Conservation (phyloP, 1,139 yeast genomes). For the Sugiyamaella novakii region DNA sequence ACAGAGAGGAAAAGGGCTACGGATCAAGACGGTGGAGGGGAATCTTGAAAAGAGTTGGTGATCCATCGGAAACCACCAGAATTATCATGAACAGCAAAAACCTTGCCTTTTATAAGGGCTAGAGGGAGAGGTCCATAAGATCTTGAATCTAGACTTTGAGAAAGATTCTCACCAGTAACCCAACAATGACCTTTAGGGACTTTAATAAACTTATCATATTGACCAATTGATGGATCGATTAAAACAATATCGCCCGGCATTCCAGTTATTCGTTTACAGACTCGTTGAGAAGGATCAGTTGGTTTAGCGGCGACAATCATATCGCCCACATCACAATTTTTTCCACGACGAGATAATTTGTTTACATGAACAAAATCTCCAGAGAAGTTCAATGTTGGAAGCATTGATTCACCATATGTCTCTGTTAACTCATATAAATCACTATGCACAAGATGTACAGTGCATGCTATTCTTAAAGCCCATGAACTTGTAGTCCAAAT, state of each 20-base stretch:
- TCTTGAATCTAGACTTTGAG: slow-evolving; percentile 88
- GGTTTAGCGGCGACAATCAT: slow-evolving; percentile 88
- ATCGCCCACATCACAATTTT: slow-evolving; percentile 74
- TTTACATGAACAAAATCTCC: slow-evolving; percentile 82
- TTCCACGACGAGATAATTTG: slow-evolving; percentile 61
- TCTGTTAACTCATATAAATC: slow-evolving; percentile 75
- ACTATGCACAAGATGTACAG: slow-evolving; percentile 66
- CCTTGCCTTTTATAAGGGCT: slow-evolving; percentile 85
- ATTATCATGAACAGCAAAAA: slow-evolving; percentile 56
- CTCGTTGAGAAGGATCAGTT: slow-evolving; percentile 80
- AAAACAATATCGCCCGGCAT: slow-evolving; percentile 90
- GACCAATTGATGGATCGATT: slow-evolving; percentile 61
- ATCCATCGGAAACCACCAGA: slow-evolving; percentile 32
- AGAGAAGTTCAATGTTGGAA: slow-evolving; percentile 77
- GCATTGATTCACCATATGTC: slow-evolving; percentile 92
- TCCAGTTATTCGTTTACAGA: slow-evolving; percentile 90
- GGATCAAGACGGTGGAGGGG: neutral
- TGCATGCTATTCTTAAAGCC: slow-evolving; percentile 62
- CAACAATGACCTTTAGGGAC: slow-evolving; percentile 83
- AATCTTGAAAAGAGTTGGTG: slow-evolving; percentile 18
- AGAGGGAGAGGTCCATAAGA: slow-evolving; percentile 86
- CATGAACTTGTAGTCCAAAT: slow-evolving; percentile 27
- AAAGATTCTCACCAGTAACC: slow-evolving; percentile 93
- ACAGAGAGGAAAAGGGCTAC: neutral
- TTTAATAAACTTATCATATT: slow-evolving; percentile 53